Evolutionary conservation across 805 yeast species (phyloP).

Genomic region (Kuraishia piskuri): DNA sequence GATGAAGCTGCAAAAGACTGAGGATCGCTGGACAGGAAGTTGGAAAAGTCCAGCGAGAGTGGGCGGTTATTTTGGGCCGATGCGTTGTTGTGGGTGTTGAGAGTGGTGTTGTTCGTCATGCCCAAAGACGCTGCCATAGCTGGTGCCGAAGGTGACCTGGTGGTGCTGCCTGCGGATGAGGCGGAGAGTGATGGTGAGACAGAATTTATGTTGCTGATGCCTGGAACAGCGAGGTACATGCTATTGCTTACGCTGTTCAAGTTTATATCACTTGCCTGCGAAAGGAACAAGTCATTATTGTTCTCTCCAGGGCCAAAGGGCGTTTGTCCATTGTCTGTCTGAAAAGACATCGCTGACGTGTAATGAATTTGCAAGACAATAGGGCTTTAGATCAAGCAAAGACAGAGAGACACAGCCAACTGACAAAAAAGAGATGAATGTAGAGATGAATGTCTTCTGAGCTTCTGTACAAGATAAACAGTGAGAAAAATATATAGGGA

Average conservation of each 20-base stretch:
- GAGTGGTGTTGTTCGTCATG: not conserved
- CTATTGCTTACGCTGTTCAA: not conserved
- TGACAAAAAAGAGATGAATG: not conserved
- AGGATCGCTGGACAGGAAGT: not conserved
- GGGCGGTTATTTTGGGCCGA: not conserved
- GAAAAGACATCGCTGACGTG: not conserved
- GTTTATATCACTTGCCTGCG: not conserved
- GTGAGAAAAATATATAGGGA: too few species aligned
- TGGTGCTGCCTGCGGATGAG: not conserved
- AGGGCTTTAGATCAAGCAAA: not conserved
- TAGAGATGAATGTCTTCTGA: too few species aligned
- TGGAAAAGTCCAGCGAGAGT: conserved; percentile 1
- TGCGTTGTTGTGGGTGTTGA: not conserved
- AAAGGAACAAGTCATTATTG: not conserved
- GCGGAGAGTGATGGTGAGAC: not conserved
- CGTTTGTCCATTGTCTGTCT: not conserved
- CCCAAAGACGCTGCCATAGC: not conserved
- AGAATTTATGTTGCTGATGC: not conserved
- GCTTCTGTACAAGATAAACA: too few species aligned
- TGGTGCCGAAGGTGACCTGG: not conserved
- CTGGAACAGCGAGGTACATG: not conserved
- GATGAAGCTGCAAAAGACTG: not conserved
- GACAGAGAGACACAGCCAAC: not conserved
- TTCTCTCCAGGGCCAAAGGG: not conserved
- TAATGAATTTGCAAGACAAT: too few species aligned